These are phyloP conservation scores for Polyporus arcularius DNA, from an alignment of 768 basidiomycete species.

Conservation along the genomic window DNA sequence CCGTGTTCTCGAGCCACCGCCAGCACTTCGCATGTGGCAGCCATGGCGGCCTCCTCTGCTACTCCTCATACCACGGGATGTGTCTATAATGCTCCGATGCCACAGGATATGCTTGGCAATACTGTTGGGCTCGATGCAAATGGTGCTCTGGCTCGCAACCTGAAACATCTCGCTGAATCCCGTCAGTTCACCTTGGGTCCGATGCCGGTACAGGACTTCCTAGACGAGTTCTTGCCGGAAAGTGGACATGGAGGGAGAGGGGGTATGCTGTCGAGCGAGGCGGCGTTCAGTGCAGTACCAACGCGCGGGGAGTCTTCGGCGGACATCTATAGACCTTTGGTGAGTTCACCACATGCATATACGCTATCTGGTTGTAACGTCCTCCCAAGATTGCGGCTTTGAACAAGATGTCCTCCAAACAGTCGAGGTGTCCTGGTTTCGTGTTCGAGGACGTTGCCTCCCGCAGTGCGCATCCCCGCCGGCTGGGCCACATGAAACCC, in stretches of 20 bases:
- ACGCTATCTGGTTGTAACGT: no score
- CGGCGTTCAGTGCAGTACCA: constrained; percentile 2
- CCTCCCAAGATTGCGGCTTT: not conserved
- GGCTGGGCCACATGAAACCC: constrained; percentile 3
- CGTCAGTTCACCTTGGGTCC: constrained; percentile 2
- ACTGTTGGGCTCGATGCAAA: not conserved
- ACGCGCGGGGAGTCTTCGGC: not conserved
- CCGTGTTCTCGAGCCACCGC: no score
- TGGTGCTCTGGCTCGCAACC: not conserved
- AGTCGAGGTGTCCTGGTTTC: constrained; percentile 6
- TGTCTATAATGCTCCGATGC: constrained; percentile 4
- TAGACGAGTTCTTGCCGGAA: not conserved
- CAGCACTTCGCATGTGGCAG: no score
- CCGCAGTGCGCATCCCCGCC: not conserved
- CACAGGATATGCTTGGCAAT: not conserved
- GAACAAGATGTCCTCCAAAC: not conserved
- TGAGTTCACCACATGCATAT: not conserved
- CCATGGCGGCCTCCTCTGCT: not conserved
- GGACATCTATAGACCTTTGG: not conserved
- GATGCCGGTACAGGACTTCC: constrained; percentile 11
- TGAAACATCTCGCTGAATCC: not conserved
- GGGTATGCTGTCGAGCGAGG: not conserved
- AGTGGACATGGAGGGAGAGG: not conserved
- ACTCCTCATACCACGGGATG: not conserved
- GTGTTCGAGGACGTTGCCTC: not conserved